Conservation (phyloP, 2,329 filamentous ascomycete genomes). For the Alternaria metachromatica region DNA sequence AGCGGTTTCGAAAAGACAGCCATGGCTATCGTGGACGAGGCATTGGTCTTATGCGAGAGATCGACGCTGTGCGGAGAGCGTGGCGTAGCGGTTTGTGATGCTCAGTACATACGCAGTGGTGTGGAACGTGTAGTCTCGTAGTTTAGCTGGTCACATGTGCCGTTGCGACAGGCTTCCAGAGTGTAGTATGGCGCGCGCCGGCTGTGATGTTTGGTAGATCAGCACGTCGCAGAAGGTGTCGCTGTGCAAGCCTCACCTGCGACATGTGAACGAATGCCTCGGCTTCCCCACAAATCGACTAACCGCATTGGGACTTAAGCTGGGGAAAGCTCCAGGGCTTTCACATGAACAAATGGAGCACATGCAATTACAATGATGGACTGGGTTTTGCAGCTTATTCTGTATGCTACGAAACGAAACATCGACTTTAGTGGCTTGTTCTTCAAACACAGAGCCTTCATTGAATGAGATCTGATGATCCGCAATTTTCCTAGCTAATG, state of each 20-base stretch:
- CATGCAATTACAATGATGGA: neutral
- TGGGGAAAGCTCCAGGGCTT: constrained; percentile 18
- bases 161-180: neutral
- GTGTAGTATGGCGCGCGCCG: constrained; percentile 1
- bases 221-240: constrained; percentile 11
- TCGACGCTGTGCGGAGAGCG: neutral
- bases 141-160: neutral
- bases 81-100: constrained; percentile 3
- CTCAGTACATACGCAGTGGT: neutral
- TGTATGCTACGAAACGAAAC: neutral
- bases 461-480: neutral
- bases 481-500: neutral
- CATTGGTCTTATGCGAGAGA: constrained; percentile 16
- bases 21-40: constrained; percentile 41
- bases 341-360: constrained; percentile 4
- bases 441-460: neutral
- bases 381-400: neutral
- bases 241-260: constrained; percentile 17
- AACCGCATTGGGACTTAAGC: constrained; percentile 5
- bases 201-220: constrained; percentile 14
- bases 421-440: neutral
- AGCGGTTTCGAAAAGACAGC: constrained; percentile 52
- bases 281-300: constrained; percentile 29
- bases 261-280: constrained; percentile 32
- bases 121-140: neutral